phyloP scores from a whole-genome alignment of 1,284 basidiomycete genomes.

The Singerocomus rubriflavus region DNA sequence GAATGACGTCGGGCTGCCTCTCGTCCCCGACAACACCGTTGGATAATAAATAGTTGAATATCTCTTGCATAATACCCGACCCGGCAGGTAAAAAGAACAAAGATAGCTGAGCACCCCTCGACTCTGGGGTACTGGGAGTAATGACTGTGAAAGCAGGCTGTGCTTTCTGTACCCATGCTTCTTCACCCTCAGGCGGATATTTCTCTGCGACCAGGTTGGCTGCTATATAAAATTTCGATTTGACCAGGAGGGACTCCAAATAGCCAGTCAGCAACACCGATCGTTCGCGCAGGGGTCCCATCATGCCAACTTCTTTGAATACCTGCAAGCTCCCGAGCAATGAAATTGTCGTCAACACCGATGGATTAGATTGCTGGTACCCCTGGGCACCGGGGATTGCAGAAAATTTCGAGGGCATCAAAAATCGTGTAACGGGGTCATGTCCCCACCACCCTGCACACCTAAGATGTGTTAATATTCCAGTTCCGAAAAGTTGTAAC shows the following conservation, averaged over 20 bases:
- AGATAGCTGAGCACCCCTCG: slow-evolving; percentile 84
- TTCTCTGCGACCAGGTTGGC: slow-evolving; percentile 37
- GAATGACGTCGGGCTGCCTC: slow-evolving; percentile 85
- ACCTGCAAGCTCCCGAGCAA: slow-evolving; percentile 79
- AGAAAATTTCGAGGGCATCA: slow-evolving; percentile 83
- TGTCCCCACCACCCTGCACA: slow-evolving; percentile 99
- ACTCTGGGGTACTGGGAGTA: slow-evolving; percentile 66
- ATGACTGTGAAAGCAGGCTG: slow-evolving; percentile 78
- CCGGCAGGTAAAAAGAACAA: slow-evolving; percentile 70
- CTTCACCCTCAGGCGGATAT: slow-evolving; percentile 26
- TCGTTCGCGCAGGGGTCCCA: slow-evolving; percentile 65
- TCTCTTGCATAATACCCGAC: slow-evolving; percentile 65
- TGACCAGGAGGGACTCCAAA: slow-evolving; percentile 63
- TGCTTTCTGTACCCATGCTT: slow-evolving; percentile 12
- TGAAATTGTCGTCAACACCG: slow-evolving; percentile 74
- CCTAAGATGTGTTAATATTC: slow-evolving; percentile 40
- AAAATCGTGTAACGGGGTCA: slow-evolving; percentile 81
- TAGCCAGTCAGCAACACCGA: slow-evolving; percentile 68
- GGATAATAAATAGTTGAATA: slow-evolving; percentile 60
- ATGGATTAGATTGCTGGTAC: slow-evolving; percentile 94
- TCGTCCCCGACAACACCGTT: slow-evolving; percentile 88
- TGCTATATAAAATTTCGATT: slow-evolving; percentile 62
- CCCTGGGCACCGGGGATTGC: slow-evolving; percentile 90
- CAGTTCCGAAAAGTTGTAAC: slow-evolving; percentile 10
- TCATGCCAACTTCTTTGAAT: slow-evolving; percentile 77